These are phyloP conservation scores for Fusarium globosum DNA, from an alignment of 2,329 filamentous ascomycete species.

Conservation along the genomic window DNA sequence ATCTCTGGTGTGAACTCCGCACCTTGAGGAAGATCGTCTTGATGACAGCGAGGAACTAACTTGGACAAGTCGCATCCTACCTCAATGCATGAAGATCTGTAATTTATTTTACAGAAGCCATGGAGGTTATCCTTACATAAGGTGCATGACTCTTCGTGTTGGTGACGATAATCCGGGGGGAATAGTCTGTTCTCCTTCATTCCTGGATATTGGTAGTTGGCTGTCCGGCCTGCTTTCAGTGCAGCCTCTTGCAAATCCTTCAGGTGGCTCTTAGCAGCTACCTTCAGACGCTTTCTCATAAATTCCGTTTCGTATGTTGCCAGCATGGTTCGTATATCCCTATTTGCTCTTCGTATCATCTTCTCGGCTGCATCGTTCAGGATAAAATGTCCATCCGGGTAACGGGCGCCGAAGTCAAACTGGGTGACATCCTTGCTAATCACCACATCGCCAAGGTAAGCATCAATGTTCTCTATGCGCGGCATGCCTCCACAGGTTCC, in stretches of 20 bases:
- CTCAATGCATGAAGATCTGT: not conserved
- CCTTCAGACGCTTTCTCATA: not conserved
- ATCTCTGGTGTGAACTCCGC: not conserved
- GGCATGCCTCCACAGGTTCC: slow-evolving; percentile 55
- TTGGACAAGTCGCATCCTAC: not conserved
- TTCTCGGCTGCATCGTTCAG: not conserved
- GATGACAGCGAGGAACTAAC: not conserved
- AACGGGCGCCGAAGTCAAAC: not conserved
- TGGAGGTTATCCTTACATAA: not conserved
- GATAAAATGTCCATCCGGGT: not conserved
- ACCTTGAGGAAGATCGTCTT: rapidly evolving
- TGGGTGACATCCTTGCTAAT: not conserved
- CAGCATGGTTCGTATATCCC: not conserved
- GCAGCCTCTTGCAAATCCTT: not conserved
- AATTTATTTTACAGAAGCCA: not conserved
- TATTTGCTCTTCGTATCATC: not conserved
- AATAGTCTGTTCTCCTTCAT: not conserved
- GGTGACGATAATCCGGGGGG: not conserved
- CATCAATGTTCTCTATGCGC: not conserved
- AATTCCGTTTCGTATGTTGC: not conserved
- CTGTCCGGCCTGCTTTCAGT: not conserved
- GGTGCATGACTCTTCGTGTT: not conserved
- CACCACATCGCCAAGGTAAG: slow-evolving; percentile 2
- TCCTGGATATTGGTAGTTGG: not conserved
- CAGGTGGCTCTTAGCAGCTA: not conserved